These are phyloP conservation scores for Fraxinus pennsylvanica DNA, from an alignment of 257 asterid genomes.

Conservation along the genomic window DNA sequence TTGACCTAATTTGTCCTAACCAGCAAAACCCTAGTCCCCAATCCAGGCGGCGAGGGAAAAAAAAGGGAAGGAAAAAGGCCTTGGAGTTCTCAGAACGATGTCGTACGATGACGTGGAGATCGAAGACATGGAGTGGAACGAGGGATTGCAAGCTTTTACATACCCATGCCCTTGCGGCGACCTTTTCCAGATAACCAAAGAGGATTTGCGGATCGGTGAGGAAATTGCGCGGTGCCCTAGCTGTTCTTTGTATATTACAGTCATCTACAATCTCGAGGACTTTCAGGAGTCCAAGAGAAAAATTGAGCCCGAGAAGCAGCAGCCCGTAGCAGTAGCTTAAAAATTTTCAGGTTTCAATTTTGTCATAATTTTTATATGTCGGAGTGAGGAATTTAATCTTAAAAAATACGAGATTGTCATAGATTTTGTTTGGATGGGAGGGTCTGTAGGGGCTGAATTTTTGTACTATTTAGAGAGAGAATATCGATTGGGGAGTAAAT, in stretches of 20 bases:
- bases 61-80: constrained; percentile 14
- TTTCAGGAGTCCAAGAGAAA: constrained; percentile 54
- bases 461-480: neutral
- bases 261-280: constrained; percentile 77
- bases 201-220: constrained; percentile 79
- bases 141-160: constrained; percentile 70
- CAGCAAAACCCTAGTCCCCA: constrained; percentile 16
- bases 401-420: neutral
- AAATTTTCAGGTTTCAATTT: neutral
- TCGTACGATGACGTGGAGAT: constrained; percentile 97
- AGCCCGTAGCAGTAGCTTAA: constrained; percentile 78
- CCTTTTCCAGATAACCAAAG: constrained; percentile 80
- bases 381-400: neutral
- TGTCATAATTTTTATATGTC: neutral
- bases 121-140: constrained; percentile 98
- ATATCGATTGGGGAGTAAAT: neutral
- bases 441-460: neutral
- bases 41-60: neutral
- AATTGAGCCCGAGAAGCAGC: constrained; percentile 52
- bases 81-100: constrained; percentile 46
- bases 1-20: neutral
- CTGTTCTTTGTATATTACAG: constrained; percentile 86
- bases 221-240: constrained; percentile 95
- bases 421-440: neutral
- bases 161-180: constrained; percentile 98